Evolutionary conservation across 257 asterid species (phyloP), one percentile per base, ranked within the genome.

Genomic region (Nicotiana noctiflora): DNA sequence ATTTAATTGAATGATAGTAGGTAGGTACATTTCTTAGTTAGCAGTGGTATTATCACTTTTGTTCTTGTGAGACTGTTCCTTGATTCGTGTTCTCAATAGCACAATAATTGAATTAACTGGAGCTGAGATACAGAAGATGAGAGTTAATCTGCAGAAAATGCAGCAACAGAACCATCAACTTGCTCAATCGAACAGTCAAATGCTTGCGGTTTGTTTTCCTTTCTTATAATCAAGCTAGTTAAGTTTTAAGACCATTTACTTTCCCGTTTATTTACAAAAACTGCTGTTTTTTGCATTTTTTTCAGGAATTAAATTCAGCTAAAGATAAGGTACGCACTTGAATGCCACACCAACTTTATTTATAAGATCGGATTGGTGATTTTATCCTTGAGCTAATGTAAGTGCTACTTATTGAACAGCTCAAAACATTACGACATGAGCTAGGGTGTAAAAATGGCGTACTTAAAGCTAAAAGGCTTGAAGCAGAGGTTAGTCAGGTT

Each of bases 251-350:
- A 1, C 75, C 23, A 65, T 40, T 17, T 65, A 17, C 25, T 65
- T 65, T 65, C 14, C 14, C 1, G 75, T 19, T 21, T 13, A 17
- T 7, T 32, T 65, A 62, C 68, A 25, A 11, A 62, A 65, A 32
- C 6, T 29, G 17, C 15, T 64, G 17, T n/a, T 31, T 7, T 64
- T 17, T 49, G 67, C 89, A 75, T 46, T 65, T 19, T 55, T 76
- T 88, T 86, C 95, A 93, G 98, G 98, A 93, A 65, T 34, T 92
- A 81, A 93, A 90, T 86, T 87, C 89, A 46, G 84, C 88, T 75
- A 92, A 85, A 90, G 95, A 91, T 80, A 87, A 85, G 95, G 97
- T 92, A 84, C 80, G 93, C 80, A 70, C 80, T 68, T 57, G 49
- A 3, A 18, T 17, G 5, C 25, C 15, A 8, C 7, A 0, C 14